A percentile compares a stretch with the other conserved stretches of the same genome.
These are phyloP conservation scores for Scheffersomyces cryptocercus DNA, from an alignment of 1,139 yeast species.

Conservation along the genomic window DNA sequence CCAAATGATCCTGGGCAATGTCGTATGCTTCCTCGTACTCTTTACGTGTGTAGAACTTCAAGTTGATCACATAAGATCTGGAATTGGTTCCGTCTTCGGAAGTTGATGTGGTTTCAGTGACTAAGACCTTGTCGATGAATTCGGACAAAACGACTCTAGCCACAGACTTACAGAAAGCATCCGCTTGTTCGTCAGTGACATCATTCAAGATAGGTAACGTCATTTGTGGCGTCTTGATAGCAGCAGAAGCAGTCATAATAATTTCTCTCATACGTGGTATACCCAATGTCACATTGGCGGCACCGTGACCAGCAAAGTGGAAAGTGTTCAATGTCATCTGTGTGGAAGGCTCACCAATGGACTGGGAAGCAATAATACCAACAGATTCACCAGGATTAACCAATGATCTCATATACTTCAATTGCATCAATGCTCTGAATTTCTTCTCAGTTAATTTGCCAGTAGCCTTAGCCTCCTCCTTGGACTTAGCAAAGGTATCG, in stretches of 20 bases:
- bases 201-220: slow-evolving; percentile 79
- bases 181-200: slow-evolving; percentile 84
- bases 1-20: slow-evolving; percentile 77
- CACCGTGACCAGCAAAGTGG: slow-evolving; percentile 99
- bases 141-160: slow-evolving; percentile 86
- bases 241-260: slow-evolving; percentile 96
- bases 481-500: slow-evolving; percentile 52
- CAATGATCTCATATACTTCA: slow-evolving; percentile 95
- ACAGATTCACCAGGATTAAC: slow-evolving; percentile 97
- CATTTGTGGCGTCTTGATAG: slow-evolving; percentile 98
- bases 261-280: slow-evolving; percentile 99
- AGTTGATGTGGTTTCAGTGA: slow-evolving; percentile 82
- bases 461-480: slow-evolving; percentile 44
- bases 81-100: slow-evolving; percentile 51
- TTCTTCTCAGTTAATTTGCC: slow-evolving; percentile 75
- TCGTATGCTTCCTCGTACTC: slow-evolving; percentile 92
- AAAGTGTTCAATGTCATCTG: slow-evolving; percentile 99
- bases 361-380: slow-evolving; percentile 97
- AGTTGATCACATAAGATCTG: slow-evolving; percentile 72
- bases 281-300: slow-evolving; percentile 98
- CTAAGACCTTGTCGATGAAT: slow-evolving; percentile 80
- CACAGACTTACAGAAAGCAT: slow-evolving; percentile 88
- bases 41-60: slow-evolving; percentile 71
- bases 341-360: slow-evolving; percentile 98
- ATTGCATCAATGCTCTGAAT: slow-evolving; percentile 95